phyloP scores from a whole-genome alignment of 805 yeast genomes.

The Ogataea salicorniae region DNA sequence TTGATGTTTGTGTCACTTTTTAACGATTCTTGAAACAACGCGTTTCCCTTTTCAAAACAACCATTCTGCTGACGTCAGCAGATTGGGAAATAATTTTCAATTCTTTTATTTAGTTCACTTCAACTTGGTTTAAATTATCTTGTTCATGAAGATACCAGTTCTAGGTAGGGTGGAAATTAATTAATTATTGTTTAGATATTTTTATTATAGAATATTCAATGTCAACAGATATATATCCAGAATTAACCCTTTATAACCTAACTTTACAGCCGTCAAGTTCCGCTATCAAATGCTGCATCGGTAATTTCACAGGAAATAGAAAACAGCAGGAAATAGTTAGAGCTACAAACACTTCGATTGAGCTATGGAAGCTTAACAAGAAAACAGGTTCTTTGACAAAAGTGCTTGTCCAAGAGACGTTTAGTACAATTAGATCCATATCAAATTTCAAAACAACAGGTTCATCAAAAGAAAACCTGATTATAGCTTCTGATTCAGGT shows the following conservation, averaged over 20 bases:
- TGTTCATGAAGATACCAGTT: too few species aligned
- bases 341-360: constrained; percentile 51
- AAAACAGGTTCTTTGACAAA: constrained; percentile 50
- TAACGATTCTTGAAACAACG: too few species aligned
- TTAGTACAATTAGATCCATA: constrained; percentile 54
- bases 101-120: too few species aligned
- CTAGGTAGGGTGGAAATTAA: too few species aligned
- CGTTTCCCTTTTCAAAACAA: too few species aligned
- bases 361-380: constrained; percentile 47
- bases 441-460: constrained; percentile 50
- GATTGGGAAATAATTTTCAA: too few species aligned
- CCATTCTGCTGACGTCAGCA: too few species aligned
- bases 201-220: neutral
- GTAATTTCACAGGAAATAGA: constrained; percentile 54
- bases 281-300: constrained; percentile 52
- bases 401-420: constrained; percentile 41
- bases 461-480: constrained; percentile 49
- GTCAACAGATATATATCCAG: constrained; percentile 24
- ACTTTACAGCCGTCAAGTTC: constrained; percentile 62
- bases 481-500: constrained; percentile 78
- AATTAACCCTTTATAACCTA: constrained; percentile 58
- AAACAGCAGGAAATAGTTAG: constrained; percentile 59
- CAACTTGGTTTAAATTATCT: too few species aligned
- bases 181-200: too few species aligned
- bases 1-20: too few species aligned